Evolutionary conservation across 352 stramenopile genomes (phyloP), one percentile per base, ranked within the genome.

Genomic region (Phytopythium mirpurense): DNA sequence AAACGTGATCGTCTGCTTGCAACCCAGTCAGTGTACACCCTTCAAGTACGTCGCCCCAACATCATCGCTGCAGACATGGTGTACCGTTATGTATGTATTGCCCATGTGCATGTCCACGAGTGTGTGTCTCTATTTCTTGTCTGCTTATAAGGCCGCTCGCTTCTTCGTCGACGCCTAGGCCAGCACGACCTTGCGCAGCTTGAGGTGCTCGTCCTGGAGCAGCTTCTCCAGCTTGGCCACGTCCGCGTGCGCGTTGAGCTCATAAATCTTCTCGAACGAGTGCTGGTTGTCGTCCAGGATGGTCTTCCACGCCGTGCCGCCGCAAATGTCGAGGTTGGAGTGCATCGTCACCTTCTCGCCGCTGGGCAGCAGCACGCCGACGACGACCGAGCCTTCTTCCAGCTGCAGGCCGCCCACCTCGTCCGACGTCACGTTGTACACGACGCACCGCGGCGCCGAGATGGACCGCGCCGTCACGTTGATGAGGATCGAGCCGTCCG

Each of bases 361-460:
- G 62, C 93, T 73, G 18, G 90, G 86, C 32, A 96, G 66, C 46
- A 97, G 82, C 29, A 99, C 95, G 40, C 94, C 93, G 12, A 98
- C 95, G 34, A 98, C 71, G 21, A 99, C 96, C 37, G 95, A 89
- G 62, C 93, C 93, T 46, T 96, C 88, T 46, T 89, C 86, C 27
- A 98, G 72, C n/a, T 90, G 67, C 49, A 99, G 83, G 2, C 89
- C 93, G 7, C 92, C 86, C 5, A 80, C 71, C 21, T 90, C 80
- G 27, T 98, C 90, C 53, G 82, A 95, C 32, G 98, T 95, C 18
- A 99, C 79, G 70, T 99, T 99, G 83, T 99, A 99, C 51, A 98
- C 70, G 26, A 99, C 95, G 56, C 88, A 96, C 42, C 92, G 89
- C 51, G 90, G 90, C 6, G 94, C 95, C n/a, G 77, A 82, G 65